Conservation (phyloP, 2,329 filamentous ascomycete genomes). For the Scolecobasidium constrictum region DNA sequence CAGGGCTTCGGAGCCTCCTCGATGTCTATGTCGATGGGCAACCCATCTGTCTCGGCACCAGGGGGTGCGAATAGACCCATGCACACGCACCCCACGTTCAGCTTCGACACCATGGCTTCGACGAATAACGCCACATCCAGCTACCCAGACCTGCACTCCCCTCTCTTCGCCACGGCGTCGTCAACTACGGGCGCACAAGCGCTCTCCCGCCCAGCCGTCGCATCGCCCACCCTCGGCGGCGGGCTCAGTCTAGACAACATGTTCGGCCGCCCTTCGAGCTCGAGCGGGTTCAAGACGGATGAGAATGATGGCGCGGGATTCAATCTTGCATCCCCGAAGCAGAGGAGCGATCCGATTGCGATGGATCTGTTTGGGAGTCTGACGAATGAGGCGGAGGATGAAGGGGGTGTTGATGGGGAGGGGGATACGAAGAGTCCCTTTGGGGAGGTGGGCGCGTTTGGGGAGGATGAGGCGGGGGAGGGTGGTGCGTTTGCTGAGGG, state of each 20-base stretch:
- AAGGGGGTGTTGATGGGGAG: background rate
- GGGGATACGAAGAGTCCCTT: background rate
- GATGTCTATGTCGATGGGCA: background rate
- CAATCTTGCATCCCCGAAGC: background rate
- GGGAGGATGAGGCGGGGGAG: background rate
- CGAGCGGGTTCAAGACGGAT: background rate
- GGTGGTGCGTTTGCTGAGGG: background rate
- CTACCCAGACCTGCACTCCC: background rate
- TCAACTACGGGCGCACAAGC: background rate
- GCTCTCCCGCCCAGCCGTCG: background rate
- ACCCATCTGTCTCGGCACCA: background rate
- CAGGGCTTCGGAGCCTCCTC: background rate
- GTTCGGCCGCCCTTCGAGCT: constrained; percentile 6
- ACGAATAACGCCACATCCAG: background rate
- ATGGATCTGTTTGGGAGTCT: constrained; percentile 1
- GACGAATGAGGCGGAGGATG: background rate
- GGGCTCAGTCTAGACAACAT: constrained; percentile 3
- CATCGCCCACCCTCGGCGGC: background rate
- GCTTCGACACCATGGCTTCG: constrained; percentile 8
- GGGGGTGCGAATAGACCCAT: background rate
- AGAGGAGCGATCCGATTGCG: background rate
- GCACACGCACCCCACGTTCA: constrained; percentile 3
- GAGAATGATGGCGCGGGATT: background rate
- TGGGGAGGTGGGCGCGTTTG: background rate
- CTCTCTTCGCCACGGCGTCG: constrained; percentile 4